Conservation (phyloP, 345 rosid species). For the Citrus inodora region DNA sequence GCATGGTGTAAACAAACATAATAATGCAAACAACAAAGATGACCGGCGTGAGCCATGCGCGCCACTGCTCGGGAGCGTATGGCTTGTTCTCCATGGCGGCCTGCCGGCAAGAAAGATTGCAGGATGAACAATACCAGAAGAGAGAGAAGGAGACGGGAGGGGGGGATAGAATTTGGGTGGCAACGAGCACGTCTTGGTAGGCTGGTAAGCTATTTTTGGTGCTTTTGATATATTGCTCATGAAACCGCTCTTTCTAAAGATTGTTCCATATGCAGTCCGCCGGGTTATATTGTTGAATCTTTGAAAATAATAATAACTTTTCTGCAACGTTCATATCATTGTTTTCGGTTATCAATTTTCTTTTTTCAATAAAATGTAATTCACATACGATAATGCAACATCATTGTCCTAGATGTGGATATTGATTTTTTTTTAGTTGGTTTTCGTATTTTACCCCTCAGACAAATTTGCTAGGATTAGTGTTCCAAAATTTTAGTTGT, state of each 20-base stretch:
- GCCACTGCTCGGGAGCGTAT: conserved; percentile 49
- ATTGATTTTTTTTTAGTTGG: not conserved
- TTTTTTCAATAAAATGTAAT: too few species aligned
- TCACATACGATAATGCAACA: not conserved
- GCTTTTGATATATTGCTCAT: conserved; percentile 4
- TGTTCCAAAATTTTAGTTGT: too few species aligned
- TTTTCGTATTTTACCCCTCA: too few species aligned
- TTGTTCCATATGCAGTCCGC: not conserved
- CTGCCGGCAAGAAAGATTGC: conserved; percentile 12
- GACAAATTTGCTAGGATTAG: too few species aligned
- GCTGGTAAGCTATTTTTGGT: conserved; percentile 28
- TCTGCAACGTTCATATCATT: not conserved
- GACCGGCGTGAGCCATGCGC: conserved; percentile 66
- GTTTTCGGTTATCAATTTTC: too few species aligned
- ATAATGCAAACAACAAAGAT: conserved; percentile 41
- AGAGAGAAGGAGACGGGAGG: not conserved
- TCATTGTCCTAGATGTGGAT: not conserved
- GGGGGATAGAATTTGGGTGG: conserved; percentile 19
- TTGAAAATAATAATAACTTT: not conserved
- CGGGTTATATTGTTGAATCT: not conserved
- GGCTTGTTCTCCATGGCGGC: conserved; percentile 41
- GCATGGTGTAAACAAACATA: conserved; percentile 55
- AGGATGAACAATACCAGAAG: not conserved
- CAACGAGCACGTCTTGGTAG: conserved; percentile 17
- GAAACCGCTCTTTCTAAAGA: not conserved